Percentiles rank a stretch among this genome's conserved stretches.
Evolutionary conservation across 768 basidiomycete species (phyloP).

Genomic region (Chalciporus piperatus): DNA sequence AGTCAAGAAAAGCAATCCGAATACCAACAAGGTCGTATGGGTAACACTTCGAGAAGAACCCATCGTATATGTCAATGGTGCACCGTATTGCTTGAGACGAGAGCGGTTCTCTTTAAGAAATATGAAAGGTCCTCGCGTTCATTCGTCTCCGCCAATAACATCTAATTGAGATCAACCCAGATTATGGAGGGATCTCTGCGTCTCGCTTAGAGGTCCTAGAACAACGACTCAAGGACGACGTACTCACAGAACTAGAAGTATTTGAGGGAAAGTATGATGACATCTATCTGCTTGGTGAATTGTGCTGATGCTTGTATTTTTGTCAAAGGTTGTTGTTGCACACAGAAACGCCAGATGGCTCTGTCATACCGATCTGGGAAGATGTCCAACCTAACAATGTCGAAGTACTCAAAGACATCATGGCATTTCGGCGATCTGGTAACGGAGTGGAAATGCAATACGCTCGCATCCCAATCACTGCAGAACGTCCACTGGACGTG

Average conservation of each 20-base stretch:
- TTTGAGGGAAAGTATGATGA: slow-evolving; percentile 77
- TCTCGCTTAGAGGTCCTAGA: slow-evolving; percentile 87
- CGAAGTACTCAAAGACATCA: slow-evolving; percentile 82
- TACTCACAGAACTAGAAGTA: slow-evolving; percentile 73
- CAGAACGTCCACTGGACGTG: slow-evolving; percentile 79
- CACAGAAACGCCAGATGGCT: slow-evolving; percentile 82
- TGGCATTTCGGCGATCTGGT: slow-evolving; percentile 54
- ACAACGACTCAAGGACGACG: slow-evolving; percentile 85
- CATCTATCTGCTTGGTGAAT: background rate
- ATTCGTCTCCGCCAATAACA: background rate
- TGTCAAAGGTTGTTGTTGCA: slow-evolving; percentile 73
- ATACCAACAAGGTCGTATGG: slow-evolving; percentile 73
- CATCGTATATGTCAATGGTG: slow-evolving; percentile 88
- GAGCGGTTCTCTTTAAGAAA: slow-evolving; percentile 87
- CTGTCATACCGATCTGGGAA: slow-evolving; percentile 94
- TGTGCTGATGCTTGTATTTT: background rate
- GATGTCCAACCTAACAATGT: slow-evolving; percentile 72
- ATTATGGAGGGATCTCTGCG: slow-evolving; percentile 94
- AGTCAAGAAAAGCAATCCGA: slow-evolving; percentile 60
- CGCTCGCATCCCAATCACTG: slow-evolving; percentile 87
- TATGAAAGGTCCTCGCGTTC: slow-evolving; percentile 70
- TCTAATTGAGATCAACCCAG: slow-evolving; percentile 35
- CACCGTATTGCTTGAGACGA: slow-evolving; percentile 84
- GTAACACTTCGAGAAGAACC: slow-evolving; percentile 92
- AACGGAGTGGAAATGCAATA: slow-evolving; percentile 68